phyloP scores from a whole-genome alignment of 2,329 filamentous ascomycete species.

The Phialophora chinensis region DNA sequence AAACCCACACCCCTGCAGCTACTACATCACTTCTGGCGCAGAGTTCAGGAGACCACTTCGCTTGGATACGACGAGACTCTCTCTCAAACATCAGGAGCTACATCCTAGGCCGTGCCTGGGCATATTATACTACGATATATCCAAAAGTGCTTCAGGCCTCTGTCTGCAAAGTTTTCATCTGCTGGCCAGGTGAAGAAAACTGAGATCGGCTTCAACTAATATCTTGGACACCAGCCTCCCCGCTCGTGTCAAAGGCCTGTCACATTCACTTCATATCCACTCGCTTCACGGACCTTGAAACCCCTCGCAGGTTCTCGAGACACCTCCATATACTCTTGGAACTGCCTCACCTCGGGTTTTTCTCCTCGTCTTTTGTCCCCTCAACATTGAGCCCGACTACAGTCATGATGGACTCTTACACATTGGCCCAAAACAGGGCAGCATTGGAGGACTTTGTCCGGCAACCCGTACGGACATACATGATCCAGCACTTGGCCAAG shows the following conservation, averaged over 20 bases:
- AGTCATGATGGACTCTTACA: slow-evolving; percentile 36
- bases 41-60: slow-evolving; percentile 32
- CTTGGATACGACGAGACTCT: slow-evolving; percentile 31
- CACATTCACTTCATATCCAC: slow-evolving; percentile 26
- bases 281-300: slow-evolving; percentile 23
- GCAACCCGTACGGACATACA: slow-evolving; percentile 54
- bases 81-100: slow-evolving; percentile 37
- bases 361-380: slow-evolving; percentile 17
- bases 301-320: slow-evolving; percentile 18
- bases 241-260: slow-evolving; percentile 30
- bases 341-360: slow-evolving; percentile 26
- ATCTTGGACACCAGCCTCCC: slow-evolving; percentile 31
- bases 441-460: slow-evolving; percentile 57
- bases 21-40: slow-evolving; percentile 34
- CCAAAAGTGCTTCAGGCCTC: slow-evolving; percentile 29
- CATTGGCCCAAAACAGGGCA: slow-evolving; percentile 46
- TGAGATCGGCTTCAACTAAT: slow-evolving; percentile 29
- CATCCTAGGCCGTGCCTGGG: slow-evolving; percentile 35
- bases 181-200: slow-evolving; percentile 32
- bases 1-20: slow-evolving; percentile 31
- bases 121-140: slow-evolving; percentile 25
- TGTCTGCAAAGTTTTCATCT: slow-evolving; percentile 18
- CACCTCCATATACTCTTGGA: slow-evolving; percentile 29
- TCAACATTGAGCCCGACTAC: slow-evolving; percentile 14
- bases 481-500: slow-evolving; percentile 55